Evolutionary conservation across 2,329 filamentous ascomycete genomes (phyloP), one percentile per base, ranked within the genome.

Genomic region (Aphanoascus verrucosus): DNA sequence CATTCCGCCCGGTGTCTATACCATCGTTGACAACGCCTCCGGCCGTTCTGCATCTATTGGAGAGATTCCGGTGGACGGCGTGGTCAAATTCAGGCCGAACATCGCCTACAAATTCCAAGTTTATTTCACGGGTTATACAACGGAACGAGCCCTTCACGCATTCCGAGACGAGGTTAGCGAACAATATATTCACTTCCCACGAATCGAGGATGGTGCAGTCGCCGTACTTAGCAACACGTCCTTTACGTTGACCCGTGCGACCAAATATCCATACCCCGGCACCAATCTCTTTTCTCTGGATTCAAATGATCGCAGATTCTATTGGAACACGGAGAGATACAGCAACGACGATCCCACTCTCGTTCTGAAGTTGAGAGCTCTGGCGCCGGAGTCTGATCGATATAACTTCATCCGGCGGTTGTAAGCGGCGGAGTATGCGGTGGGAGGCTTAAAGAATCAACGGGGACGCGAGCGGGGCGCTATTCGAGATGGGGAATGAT

Each of bases 1-100:
- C n/a, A 48, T 48, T 34, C 45, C 23, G 9, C 4, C 7, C 2
- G 45, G 45, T 23, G 19, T 48, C 20, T 48, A 34, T 35, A 34
- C 23, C 7, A 35, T 48, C 32, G 19, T 7, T 17, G 28, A 48
- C n/a, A 35, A 32, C 23, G 17, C 20, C 7, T 34, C 45, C 19
- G 45, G 28, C 20, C 45, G n/a, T 20, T 34, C 37, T 34, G 28
- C 28, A 32, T 34, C 45, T 15, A 28, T 34, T 34, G 45, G 45
- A 15, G 23, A 15, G 37, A 34, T 9, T 48, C 45, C 45, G 14
- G 45, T 48, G 17, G 45, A 48, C 45, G 45, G 45, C 45, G 37
- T 48, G 4, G 28, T 48, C 11, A 34, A 32, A 34, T 35, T 48
- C 45, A 48, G 37, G 45, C 23, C n/a, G 28, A 48, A 35, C 23